phyloP scores from a whole-genome alignment of 169 alveolate species.

The Cryptosporidium sp. region DNA sequence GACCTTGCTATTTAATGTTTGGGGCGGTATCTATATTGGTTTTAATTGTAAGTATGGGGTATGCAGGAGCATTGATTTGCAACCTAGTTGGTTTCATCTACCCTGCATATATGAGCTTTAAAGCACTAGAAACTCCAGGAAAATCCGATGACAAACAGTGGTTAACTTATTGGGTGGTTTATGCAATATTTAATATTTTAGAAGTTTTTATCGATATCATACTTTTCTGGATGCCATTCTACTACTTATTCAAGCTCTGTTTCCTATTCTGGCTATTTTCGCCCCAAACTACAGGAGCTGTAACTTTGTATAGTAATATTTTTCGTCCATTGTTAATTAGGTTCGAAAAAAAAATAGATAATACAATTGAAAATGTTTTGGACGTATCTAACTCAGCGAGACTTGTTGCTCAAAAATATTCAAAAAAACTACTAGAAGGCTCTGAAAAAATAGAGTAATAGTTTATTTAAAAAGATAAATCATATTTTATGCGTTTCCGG shows the following conservation, averaged over 20 bases:
- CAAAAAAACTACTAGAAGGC: slow-evolving; percentile 11
- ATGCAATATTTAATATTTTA: slow-evolving; percentile 84
- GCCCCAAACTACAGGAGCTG: slow-evolving; percentile 84
- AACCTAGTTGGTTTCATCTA: slow-evolving; percentile 79
- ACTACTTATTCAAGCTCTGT: slow-evolving; percentile 86
- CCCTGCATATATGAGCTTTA: slow-evolving; percentile 87
- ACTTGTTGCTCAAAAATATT: slow-evolving; percentile 63
- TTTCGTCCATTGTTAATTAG: slow-evolving; percentile 79
- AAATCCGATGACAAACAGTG: slow-evolving; percentile 89
- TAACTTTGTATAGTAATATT: slow-evolving; percentile 76
- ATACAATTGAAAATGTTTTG: slow-evolving; percentile 78
- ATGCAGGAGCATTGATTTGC: slow-evolving; percentile 82
- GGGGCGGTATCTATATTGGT: slow-evolving; percentile 30
- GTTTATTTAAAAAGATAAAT: background rate
- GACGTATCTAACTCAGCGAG: slow-evolving; percentile 60
- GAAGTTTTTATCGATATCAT: slow-evolving; percentile 88
- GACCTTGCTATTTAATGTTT: slow-evolving; percentile 77
- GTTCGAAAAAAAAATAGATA: slow-evolving; percentile 80
- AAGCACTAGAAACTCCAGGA: slow-evolving; percentile 86
- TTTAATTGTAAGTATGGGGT: slow-evolving; percentile 77
- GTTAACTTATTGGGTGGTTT: slow-evolving; percentile 94
- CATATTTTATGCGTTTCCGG: background rate
- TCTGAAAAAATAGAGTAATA: slow-evolving; percentile 38
- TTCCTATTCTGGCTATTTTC: slow-evolving; percentile 87
- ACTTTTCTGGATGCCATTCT: slow-evolving; percentile 90